Percentiles rank a stretch among this genome's conserved stretches.
phyloP scores from a whole-genome alignment of 2,329 filamentous ascomycete species.

The Epichloe sylvatica region DNA sequence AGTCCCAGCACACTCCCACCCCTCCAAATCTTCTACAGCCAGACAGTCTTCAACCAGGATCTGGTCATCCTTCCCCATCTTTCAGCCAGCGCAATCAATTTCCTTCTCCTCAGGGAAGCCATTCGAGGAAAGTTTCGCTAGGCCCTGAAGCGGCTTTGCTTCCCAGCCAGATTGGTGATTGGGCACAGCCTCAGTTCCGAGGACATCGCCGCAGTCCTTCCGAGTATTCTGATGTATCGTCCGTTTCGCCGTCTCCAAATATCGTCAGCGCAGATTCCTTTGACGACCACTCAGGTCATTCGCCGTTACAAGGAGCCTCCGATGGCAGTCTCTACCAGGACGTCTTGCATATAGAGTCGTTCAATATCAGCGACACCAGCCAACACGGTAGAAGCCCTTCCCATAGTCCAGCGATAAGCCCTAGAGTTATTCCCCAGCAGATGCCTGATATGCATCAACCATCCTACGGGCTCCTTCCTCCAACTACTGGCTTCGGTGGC shows the following conservation, averaged over 20 bases:
- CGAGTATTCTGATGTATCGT: conserved; percentile 86
- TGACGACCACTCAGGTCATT: conserved; percentile 57
- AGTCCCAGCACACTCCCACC: conserved; percentile 41
- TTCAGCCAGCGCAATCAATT: conserved; percentile 45
- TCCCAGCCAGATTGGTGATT: conserved; percentile 37
- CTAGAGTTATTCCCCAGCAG: conserved; percentile 43
- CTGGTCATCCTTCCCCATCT: conserved; percentile 42
- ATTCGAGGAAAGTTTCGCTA: conserved; percentile 43
- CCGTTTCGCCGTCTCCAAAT: conserved; percentile 71
- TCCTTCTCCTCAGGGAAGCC: conserved; percentile 32
- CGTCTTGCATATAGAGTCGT: conserved; percentile 61
- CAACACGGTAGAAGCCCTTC: conserved; percentile 69
- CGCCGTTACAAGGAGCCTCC: conserved; percentile 63
- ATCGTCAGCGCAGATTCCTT: conserved; percentile 66
- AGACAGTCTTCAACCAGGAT: conserved; percentile 31
- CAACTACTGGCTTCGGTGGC: conserved; percentile 25
- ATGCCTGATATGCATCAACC: conserved; percentile 37
- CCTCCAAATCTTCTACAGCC: conserved; percentile 41
- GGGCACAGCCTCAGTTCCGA: conserved; percentile 51
- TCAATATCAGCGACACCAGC: conserved; percentile 65
- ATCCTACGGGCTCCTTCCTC: conserved; percentile 29
- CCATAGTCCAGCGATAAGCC: conserved; percentile 54
- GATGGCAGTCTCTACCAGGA: conserved; percentile 64
- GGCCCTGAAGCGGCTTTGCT: conserved; percentile 44
- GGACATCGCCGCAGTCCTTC: conserved; percentile 74